A percentile compares a stretch with the other conserved stretches of the same genome.
phyloP scores from a whole-genome alignment of 371 early-diverging fungal species.

The Saksenaea vasiformis region DNA sequence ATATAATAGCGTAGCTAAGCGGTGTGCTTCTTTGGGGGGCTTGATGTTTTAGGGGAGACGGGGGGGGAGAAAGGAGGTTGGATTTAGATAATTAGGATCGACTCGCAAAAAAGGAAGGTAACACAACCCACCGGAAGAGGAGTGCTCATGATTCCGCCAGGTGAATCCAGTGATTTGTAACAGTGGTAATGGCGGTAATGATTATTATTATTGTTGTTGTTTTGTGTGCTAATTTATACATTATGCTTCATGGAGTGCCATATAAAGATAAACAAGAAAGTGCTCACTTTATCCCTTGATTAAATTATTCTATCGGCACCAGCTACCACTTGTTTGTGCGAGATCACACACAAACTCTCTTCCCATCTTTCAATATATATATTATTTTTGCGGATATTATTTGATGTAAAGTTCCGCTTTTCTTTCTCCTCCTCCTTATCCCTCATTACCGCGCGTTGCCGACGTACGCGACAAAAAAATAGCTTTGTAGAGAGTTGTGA shows the following conservation, averaged over 20 bases:
- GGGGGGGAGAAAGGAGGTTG: not conserved
- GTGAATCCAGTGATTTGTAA: not conserved
- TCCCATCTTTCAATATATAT: not conserved
- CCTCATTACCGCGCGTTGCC: not conserved
- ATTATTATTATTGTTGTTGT: not conserved
- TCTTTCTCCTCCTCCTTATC: not conserved
- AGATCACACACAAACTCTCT: constrained; percentile 5
- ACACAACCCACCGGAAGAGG: not conserved
- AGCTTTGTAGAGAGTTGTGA: too few relatives aligned
- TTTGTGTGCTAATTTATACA: not conserved
- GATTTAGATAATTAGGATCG: not conserved
- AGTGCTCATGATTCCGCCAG: not conserved
- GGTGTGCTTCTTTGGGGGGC: too few relatives aligned
- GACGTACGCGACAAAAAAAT: not conserved
- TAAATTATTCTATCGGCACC: not conserved
- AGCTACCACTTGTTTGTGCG: not conserved
- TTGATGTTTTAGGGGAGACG: too few relatives aligned
- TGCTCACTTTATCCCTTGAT: constrained; percentile 1
- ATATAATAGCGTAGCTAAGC: too few relatives aligned
- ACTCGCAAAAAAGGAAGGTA: not conserved
- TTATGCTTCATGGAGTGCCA: not conserved
- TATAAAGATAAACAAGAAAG: constrained; percentile 1
- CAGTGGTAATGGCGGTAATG: not conserved
- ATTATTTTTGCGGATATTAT: constrained; percentile 3
- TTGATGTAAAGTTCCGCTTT: not conserved